Base-by-base conservation (phyloP, 2,329 filamentous ascomycete species). In the Calonectria crousiana region DNA sequence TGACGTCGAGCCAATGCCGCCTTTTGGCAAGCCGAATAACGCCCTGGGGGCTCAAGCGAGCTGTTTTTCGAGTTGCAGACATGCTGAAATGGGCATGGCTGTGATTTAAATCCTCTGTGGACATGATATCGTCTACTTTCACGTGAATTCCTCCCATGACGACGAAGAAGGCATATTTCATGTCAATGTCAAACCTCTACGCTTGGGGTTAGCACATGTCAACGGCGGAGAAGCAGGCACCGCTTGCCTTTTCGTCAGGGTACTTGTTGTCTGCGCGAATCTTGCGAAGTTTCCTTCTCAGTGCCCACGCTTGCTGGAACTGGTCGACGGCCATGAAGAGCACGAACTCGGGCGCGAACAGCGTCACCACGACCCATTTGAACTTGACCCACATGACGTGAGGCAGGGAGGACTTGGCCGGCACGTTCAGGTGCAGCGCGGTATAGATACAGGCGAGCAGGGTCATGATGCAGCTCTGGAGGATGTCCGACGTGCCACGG, bases 351-450 rank as follows among this genome's bases (percentile, higher is more conserved):
- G 84, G 85, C 0, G 77, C 79, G 34, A 84, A 74, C 1, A 86
- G 76, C 0, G 80, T 81, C 0, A 82, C 64, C 0, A 82, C 6
- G 6, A 81, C 77, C 84, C 84, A 85, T 53, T 73, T 71, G 6
- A 79, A n/a, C 72, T 84, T 82, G 18, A 69, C 70, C 16, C 67
- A 23, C 2, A 75, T 8, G 10, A 73, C 9, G 16, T 60, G 23
- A 32, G 75, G 44, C 60, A 60, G 64, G 11, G 67, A 20, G 4
- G 62, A 67, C 38, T 62, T 49, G 53, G 47, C 14, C 0, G 83
- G 83, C 26, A 86, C 78, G 51, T 86, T 85, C 4, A 85, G 78
- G 69, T 86, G 84, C 6, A 87, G 70, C 2, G 84, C 83, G 4
- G 83, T 81, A 75, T 83, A 86, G 16, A 85, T 82, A 73, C 83